Percentiles rank a stretch among this genome's conserved stretches.
Conservation (phyloP, 306 rosid genomes). For the Comarum palustre region DNA sequence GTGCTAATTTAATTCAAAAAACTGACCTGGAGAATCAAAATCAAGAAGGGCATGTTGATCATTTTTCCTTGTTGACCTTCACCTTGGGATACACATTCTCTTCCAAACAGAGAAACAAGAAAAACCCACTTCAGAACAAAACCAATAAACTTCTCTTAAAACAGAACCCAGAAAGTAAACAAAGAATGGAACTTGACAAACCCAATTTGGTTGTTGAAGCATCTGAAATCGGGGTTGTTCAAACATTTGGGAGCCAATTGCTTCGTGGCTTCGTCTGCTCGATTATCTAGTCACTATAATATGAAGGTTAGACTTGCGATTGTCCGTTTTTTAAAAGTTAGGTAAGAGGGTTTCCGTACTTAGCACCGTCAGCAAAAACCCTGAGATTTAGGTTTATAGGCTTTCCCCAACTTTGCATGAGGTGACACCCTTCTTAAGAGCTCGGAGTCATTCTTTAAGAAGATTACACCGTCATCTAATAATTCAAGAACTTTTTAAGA, state of each 20-base stretch:
- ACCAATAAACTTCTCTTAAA: neutral
- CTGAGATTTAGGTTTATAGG: no score
- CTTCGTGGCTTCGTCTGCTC: neutral
- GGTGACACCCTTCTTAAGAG: no score
- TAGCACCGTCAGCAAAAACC: no score
- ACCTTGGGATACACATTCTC: slow-evolving; percentile 32
- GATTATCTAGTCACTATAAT: neutral
- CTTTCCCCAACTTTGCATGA: no score
- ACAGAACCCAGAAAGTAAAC: neutral
- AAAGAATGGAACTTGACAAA: slow-evolving; percentile 8
- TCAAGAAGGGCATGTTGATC: slow-evolving; percentile 21
- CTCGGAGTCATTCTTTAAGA: no score
- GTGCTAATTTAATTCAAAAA: neutral
- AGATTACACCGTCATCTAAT: no score
- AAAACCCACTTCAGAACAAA: slow-evolving; percentile 15
- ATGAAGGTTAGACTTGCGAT: neutral
- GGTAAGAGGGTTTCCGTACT: no score
- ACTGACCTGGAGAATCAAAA: slow-evolving; percentile 28
- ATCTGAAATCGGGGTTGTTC: neutral
- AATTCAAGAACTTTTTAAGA: no score
- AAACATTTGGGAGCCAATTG: neutral
- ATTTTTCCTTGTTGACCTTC: slow-evolving; percentile 26
- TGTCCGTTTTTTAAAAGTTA: no score
- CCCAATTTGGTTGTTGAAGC: slow-evolving; percentile 17
- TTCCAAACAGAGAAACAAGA: slow-evolving; percentile 2